A percentile compares a stretch with the other conserved stretches of the same genome.
phyloP scores from a whole-genome alignment of 129 eudicot species.

The Dittrichia graveolens region DNA sequence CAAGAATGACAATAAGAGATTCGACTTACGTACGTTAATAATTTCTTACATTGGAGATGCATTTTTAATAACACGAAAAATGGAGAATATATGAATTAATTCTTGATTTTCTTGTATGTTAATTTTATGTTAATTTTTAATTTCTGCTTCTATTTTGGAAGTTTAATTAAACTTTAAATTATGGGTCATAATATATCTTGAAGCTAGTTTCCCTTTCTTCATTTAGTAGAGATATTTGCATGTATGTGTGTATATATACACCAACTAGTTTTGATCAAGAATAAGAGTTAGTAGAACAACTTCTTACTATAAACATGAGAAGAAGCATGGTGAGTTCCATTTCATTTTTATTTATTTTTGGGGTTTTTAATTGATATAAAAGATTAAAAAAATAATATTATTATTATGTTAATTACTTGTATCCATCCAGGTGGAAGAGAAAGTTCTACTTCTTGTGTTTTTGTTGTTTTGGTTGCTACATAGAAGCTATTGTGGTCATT shows the following conservation, averaged over 20 bases:
- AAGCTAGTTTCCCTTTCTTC: slow-evolving; percentile 10
- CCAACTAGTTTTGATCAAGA: slow-evolving; percentile 23
- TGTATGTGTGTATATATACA: slow-evolving; percentile 24
- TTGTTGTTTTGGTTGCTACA: slow-evolving; percentile 29
- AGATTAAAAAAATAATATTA: neutral
- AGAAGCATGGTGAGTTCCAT: slow-evolving; percentile 27
- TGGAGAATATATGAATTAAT: slow-evolving; percentile 7
- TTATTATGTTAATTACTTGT: neutral
- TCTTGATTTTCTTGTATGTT: slow-evolving; percentile 16
- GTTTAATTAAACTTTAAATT: slow-evolving; percentile 16
- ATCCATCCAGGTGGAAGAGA: neutral
- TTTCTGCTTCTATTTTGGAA: slow-evolving; percentile 18
- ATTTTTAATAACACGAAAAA: neutral
- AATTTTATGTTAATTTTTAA: neutral
- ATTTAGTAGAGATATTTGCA: slow-evolving; percentile 1
- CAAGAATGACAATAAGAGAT: neutral
- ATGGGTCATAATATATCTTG: slow-evolving; percentile 11
- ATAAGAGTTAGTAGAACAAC: neutral
- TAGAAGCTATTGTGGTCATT: slow-evolving; percentile 2
- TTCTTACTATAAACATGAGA: neutral
- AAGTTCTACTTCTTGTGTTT: neutral
- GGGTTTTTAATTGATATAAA: neutral
- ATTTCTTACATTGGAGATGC: neutral
- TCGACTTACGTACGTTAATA: neutral
- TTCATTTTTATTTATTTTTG: neutral